Evolutionary conservation across 2,329 filamentous ascomycete genomes (phyloP).

Genomic region (Claviceps sp.): DNA sequence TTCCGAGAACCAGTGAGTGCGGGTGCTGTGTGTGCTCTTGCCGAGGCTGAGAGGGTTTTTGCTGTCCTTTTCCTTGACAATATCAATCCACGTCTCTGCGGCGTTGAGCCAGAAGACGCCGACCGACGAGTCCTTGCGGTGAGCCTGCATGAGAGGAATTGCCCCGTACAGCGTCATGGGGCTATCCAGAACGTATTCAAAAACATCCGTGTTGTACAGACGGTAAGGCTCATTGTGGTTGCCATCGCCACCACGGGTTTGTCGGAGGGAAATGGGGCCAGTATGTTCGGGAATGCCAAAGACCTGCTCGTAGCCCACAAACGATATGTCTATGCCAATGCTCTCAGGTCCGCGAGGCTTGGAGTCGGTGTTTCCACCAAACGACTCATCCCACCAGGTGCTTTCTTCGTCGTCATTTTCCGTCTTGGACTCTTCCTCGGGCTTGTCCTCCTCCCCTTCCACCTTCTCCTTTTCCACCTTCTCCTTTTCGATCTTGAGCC

Average conservation of each 20-base stretch:
- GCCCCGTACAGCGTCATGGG: conserved; percentile 98
- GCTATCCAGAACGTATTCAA: conserved; percentile 93
- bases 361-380: conserved; percentile 86
- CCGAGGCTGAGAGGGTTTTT: conserved; percentile 69
- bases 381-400: conserved; percentile 96
- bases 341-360: conserved; percentile 95
- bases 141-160: conserved; percentile 96
- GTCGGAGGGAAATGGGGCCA: conserved; percentile 72
- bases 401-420: conserved; percentile 56
- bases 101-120: conserved; percentile 96
- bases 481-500: conserved; percentile 70
- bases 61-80: conserved; percentile 63
- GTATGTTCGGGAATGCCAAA: conserved; percentile 92
- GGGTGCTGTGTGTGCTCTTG: conserved; percentile 54
- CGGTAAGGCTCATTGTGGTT: conserved; percentile 84
- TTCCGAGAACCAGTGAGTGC: conserved; percentile 96
- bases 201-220: conserved; percentile 92
- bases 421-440: conserved; percentile 29
- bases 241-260: conserved; percentile 78
- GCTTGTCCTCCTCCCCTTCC: conserved; percentile 41
- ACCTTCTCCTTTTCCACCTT: conserved; percentile 38
- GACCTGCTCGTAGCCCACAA: conserved; percentile 82
- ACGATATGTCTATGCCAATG: conserved; percentile 79
- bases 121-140: conserved; percentile 84
- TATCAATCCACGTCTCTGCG: conserved; percentile 94